These are phyloP conservation scores for Herpetomonas samuelpessoai DNA, from an alignment of 208 protist species.

Conservation along the genomic window DNA sequence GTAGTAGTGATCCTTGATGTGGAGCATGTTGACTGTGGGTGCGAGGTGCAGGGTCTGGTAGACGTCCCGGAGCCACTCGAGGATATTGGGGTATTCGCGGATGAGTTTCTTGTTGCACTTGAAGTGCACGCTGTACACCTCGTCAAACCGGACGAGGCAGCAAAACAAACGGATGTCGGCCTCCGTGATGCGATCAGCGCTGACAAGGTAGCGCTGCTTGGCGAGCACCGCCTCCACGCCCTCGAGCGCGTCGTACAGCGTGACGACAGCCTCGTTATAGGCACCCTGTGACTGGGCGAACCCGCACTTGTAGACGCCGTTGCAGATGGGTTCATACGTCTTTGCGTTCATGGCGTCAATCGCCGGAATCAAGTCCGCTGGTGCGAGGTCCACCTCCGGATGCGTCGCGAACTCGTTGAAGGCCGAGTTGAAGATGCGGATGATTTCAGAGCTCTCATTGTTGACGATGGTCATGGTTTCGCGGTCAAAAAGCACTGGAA, in stretches of 20 bases:
- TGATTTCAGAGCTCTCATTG: constrained; percentile 91
- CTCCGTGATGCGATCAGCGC: constrained; percentile 52
- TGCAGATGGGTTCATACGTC: constrained; percentile 82
- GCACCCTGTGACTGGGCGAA: constrained; percentile 70
- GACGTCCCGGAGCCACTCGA: constrained; percentile 73
- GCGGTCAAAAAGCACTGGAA: constrained; percentile 91
- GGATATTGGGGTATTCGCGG: constrained; percentile 75
- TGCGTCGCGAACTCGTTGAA: constrained; percentile 61
- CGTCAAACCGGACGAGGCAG: constrained; percentile 89
- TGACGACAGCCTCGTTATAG: constrained; percentile 49
- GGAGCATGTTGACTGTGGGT: constrained; percentile 71
- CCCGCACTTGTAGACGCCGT: constrained; percentile 90
- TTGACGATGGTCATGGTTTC: constrained; percentile 84
- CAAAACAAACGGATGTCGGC: constrained; percentile 85
- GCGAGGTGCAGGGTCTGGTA: constrained; percentile 64
- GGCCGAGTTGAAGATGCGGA: constrained; percentile 78
- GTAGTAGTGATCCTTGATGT: constrained; percentile 89
- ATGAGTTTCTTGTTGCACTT: constrained; percentile 81
- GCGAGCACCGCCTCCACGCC: constrained; percentile 38
- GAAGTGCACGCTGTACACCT: constrained; percentile 86
- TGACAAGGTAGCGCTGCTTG: constrained; percentile 53
- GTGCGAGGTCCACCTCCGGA: constrained; percentile 67
- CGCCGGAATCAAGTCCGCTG: constrained; percentile 40
- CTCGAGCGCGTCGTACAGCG: constrained; percentile 37
- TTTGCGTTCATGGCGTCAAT: constrained; percentile 84